Evolutionary conservation across 495 filamentous ascomycete species (phyloP).

Genomic region (Aspergillus ellipticus): DNA sequence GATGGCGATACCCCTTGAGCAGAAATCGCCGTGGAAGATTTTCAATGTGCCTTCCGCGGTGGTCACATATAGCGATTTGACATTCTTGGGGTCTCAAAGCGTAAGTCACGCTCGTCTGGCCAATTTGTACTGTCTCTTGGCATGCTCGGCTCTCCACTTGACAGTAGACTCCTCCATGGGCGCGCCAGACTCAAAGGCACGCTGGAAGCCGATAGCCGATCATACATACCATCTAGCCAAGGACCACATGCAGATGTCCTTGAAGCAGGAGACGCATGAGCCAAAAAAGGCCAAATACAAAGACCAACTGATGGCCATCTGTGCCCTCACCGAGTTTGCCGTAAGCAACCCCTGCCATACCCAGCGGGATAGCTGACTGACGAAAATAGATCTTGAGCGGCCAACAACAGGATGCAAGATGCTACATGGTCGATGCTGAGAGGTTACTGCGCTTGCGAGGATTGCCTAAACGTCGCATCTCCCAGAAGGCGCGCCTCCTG

Average conservation of each 20-base stretch:
- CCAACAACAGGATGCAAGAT: conserved; percentile 31
- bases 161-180: conserved; percentile 15
- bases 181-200: conserved; percentile 13
- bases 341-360: conserved; percentile 14
- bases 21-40: conserved; percentile 35
- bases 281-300: conserved; percentile 38
- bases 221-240: conserved; percentile 29
- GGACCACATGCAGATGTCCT: conserved; percentile 30
- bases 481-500: conserved; percentile 31
- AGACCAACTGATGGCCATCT: conserved; percentile 38
- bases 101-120: conserved; percentile 32
- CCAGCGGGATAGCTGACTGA: background rate
- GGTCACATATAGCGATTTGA: conserved; percentile 28
- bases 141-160: conserved; percentile 29
- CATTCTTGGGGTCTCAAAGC: conserved; percentile 25
- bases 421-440: conserved; percentile 34
- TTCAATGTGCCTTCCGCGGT: conserved; percentile 31
- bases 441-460: conserved; percentile 28
- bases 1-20: conserved; percentile 28
- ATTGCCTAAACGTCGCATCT: conserved; percentile 29
- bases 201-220: conserved; percentile 24
- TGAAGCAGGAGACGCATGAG: conserved; percentile 25
- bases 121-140: conserved; percentile 29
- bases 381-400: conserved; percentile 26
- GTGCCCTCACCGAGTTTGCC: conserved; percentile 29